These are phyloP conservation scores for Podaxis sp. DNA, from an alignment of 768 basidiomycete species.

Conservation along the genomic window DNA sequence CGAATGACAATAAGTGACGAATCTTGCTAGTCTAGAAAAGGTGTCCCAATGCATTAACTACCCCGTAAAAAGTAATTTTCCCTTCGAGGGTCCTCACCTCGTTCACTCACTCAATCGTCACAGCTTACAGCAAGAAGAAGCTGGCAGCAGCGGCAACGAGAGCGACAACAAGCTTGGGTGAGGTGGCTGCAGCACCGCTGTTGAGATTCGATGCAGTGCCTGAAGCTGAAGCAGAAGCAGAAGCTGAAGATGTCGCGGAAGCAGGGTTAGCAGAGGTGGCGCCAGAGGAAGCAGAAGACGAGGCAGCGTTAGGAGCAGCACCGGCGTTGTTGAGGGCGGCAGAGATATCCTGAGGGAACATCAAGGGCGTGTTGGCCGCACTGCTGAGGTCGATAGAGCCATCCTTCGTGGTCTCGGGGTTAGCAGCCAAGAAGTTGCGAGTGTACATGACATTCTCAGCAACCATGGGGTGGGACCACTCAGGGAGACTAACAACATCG, in stretches of 20 bases:
- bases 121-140: constrained; percentile 48
- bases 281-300: constrained; percentile 26
- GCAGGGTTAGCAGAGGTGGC: constrained; percentile 18
- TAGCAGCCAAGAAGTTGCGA: constrained; percentile 44
- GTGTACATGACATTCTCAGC: constrained; percentile 61
- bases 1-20: constrained; percentile 5
- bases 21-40: constrained; percentile 16
- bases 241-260: constrained; percentile 24
- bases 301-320: constrained; percentile 18
- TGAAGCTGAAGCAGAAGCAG: constrained; percentile 26
- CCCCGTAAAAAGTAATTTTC: constrained; percentile 5
- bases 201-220: constrained; percentile 19
- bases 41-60: constrained; percentile 12
- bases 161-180: constrained; percentile 50
- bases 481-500: constrained; percentile 54
- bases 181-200: constrained; percentile 43
- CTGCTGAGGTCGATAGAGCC: constrained; percentile 51
- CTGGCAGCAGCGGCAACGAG: constrained; percentile 45
- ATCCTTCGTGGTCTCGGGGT: constrained; percentile 51
- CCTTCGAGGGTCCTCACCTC: constrained; percentile 13
- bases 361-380: constrained; percentile 45
- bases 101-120: not conserved
- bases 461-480: constrained; percentile 47
- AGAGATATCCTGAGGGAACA: constrained; percentile 61
- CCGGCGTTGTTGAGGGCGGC: constrained; percentile 37